Conservation (phyloP, 805 yeast species). For the Ogataea trehaloabstinens region DNA sequence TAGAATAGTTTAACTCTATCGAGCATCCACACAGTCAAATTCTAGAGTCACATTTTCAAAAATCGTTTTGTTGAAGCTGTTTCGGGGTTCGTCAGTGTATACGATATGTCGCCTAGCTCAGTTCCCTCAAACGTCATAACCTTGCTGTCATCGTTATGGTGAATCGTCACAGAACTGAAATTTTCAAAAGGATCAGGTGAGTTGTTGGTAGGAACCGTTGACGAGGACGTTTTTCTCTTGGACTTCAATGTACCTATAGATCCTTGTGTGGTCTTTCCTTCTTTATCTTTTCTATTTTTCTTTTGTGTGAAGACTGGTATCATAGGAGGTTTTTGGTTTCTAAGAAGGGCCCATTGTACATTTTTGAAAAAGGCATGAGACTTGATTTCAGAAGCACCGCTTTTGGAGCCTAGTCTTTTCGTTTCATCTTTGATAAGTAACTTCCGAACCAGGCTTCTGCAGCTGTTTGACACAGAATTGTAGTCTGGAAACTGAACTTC, state of each 20-base stretch:
- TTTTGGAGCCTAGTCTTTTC: slow-evolving; percentile 83
- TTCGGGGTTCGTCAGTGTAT: slow-evolving; percentile 46
- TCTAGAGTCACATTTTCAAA: slow-evolving; percentile 26
- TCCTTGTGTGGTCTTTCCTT: slow-evolving; percentile 19
- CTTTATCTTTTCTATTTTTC: slow-evolving; percentile 17
- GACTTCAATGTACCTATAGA: slow-evolving; percentile 46
- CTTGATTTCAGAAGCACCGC: slow-evolving; percentile 95
- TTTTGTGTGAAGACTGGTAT: slow-evolving; percentile 65
- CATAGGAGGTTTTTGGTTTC: slow-evolving; percentile 95
- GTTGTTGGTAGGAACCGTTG: slow-evolving; percentile 18
- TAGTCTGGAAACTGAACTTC: slow-evolving; percentile 78
- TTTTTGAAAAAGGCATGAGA: slow-evolving; percentile 87
- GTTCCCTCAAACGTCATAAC: slow-evolving; percentile 46
- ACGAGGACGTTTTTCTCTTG: slow-evolving; percentile 30
- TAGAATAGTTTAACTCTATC: slow-evolving; percentile 9
- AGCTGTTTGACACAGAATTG: slow-evolving; percentile 58
- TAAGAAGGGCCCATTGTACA: slow-evolving; percentile 90
- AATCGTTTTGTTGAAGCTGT: slow-evolving; percentile 27
- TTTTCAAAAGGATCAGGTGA: slow-evolving; percentile 73
- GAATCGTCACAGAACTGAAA: slow-evolving; percentile 83
- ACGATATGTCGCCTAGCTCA: slow-evolving; percentile 54
- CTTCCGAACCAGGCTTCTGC: slow-evolving; percentile 78
- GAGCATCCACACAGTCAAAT: too few relatives aligned
- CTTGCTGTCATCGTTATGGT: slow-evolving; percentile 58
- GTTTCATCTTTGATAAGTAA: slow-evolving; percentile 84